phyloP scores from a whole-genome alignment of 208 protist genomes.

The Wallacemonas rigidus region DNA sequence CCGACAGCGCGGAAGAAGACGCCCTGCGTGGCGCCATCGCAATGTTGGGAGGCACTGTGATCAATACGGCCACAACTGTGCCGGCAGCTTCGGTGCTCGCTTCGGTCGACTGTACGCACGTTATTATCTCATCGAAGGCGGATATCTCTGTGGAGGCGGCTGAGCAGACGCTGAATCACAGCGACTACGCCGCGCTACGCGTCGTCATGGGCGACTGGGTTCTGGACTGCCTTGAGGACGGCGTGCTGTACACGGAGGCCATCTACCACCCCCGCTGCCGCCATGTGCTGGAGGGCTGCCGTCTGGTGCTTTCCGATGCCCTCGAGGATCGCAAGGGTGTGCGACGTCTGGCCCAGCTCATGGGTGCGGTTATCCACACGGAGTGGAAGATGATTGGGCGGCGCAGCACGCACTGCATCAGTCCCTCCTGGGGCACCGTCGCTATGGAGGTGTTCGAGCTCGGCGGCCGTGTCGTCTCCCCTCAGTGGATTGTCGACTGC shows the following conservation, averaged over 20 bases:
- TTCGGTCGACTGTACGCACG: slow-evolving; percentile 15
- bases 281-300: slow-evolving; percentile 20
- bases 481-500: slow-evolving; percentile 30
- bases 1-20: background rate
- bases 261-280: slow-evolving; percentile 19
- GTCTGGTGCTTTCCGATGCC: slow-evolving; percentile 16
- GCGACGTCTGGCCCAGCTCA: slow-evolving; percentile 17
- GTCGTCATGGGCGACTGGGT: slow-evolving; percentile 28
- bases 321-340: background rate
- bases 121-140: slow-evolving; percentile 16
- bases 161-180: background rate
- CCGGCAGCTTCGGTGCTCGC: background rate
- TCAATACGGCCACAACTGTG: background rate
- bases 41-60: slow-evolving; percentile 15
- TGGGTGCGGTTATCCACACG: slow-evolving; percentile 25
- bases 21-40: slow-evolving; percentile 4
- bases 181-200: slow-evolving; percentile 9
- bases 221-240: slow-evolving; percentile 20
- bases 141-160: background rate
- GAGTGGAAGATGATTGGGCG: slow-evolving; percentile 19
- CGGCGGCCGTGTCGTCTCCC: slow-evolving; percentile 28
- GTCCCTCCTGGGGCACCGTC: slow-evolving; percentile 21
- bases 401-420: slow-evolving; percentile 27
- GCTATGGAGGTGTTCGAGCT: slow-evolving; percentile 22
- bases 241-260: slow-evolving; percentile 9